These are phyloP conservation scores for Chytriomyces sp. DNA, from an alignment of 192 early-diverging fungal species.

Conservation along the genomic window DNA sequence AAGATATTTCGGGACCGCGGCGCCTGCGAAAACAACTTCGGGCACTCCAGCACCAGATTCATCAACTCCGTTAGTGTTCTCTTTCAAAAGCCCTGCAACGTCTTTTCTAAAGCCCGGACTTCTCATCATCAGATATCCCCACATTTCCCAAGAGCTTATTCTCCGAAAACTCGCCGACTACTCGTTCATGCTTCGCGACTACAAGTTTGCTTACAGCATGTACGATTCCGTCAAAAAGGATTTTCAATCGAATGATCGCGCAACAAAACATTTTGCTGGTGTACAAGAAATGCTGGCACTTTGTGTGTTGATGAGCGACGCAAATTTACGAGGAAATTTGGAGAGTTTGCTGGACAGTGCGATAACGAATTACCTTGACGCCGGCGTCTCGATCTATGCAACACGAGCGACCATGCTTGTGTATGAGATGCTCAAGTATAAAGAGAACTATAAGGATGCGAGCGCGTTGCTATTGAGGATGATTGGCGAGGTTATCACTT, in stretches of 20 bases:
- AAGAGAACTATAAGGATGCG: conserved; percentile 71
- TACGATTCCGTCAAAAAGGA: conserved; percentile 91
- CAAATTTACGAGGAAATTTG: conserved; percentile 23
- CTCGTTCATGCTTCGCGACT: conserved; percentile 96
- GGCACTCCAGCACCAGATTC: not conserved
- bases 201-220: conserved; percentile 81
- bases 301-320: conserved; percentile 72
- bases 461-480: conserved; percentile 64
- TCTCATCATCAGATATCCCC: conserved; percentile 38
- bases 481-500: conserved; percentile 66
- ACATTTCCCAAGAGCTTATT: conserved; percentile 85
- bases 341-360: conserved; percentile 52
- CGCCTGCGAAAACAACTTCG: conserved; percentile 26
- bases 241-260: conserved; percentile 69
- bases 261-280: conserved; percentile 53
- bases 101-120: conserved; percentile 9
- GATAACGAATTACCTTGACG: conserved; percentile 69
- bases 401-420: conserved; percentile 75
- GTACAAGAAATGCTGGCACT: conserved; percentile 87
- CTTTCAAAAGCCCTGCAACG: not conserved
- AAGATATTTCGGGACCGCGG: conserved; percentile 77
- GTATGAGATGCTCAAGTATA: conserved; percentile 80
- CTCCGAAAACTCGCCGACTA: conserved; percentile 94
- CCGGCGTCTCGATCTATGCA: conserved; percentile 67
- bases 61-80: conserved; percentile 15